Evolutionary conservation across 768 basidiomycete genomes (phyloP), one percentile per base, ranked within the genome.

Genomic region (Sporobolomyces roseus): DNA sequence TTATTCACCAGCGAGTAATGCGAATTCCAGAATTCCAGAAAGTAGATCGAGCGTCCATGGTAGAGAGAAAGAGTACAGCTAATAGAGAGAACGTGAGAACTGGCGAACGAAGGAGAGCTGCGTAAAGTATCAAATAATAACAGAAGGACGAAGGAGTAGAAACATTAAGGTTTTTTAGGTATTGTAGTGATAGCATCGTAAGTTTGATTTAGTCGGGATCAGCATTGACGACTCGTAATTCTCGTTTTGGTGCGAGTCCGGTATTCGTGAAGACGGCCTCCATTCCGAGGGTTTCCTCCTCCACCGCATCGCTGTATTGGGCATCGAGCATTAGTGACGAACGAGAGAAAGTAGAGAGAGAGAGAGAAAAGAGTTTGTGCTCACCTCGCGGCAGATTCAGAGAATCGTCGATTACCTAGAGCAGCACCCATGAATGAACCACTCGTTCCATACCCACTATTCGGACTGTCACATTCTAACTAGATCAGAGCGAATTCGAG

Each of bases 141-240:
- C 54, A 55, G 21, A 19, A 12, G 33, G 21, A 10, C 30, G 54
- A 55, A 36, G 25, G n/a, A 38, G 54, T n/a, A n/a, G 35, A 36
- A n/a, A 10, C 13, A 46, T 13, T 14, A 14, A 21, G 21, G 45
- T 46, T 13, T 7, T 41, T 13, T 6, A 10, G 14, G 21, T 13
- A 21, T 13, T 13, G 45, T 13, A 14, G 45, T 7, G 45, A 41
- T 46, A 23, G 21, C 12, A 46, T 10, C 30, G 13, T n/a, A 3
- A 16, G 32, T 9, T 35, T 35, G 4, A 6, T 32, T 36, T 38
- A 56, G 25, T 58, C 36, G 53, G 33, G 25, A 43, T 68, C 66
- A 29, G 61, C 67, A 32, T 68, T 68, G 55, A 63, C 62, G 33
- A 68, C 67, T 14, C 67, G 48, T 5, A 68, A 36, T 35, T 58